Base-by-base conservation (phyloP, 2,329 filamentous ascomycete genomes). In the Juglanconis juglandina region DNA sequence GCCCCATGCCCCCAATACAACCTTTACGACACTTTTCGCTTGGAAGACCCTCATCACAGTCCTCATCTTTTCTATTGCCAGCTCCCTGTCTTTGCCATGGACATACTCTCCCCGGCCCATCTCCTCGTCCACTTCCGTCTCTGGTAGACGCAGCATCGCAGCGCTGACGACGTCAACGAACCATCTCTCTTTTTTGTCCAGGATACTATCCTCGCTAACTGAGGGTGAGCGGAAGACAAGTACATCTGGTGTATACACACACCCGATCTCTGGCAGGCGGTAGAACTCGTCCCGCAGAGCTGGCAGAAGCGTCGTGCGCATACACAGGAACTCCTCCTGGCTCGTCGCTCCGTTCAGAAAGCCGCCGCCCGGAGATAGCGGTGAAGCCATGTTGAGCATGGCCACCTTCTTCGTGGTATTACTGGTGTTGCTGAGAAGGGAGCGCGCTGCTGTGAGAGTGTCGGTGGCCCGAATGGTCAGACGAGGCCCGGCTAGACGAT, bases 1-100 rank as follows among this genome's bases (percentile, higher is more conserved):
- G 0, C 86, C 86, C 84, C 85, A 88, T 0, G 86, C 85, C 0
- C 86, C 86, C 0, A 88, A 73, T 0, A 89, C 81, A 0, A 88
- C 66, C 58, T 73, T 79, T 42, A 72, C 75, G 4, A 75, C 75
- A 0, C 80, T 79, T 60, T 77, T 79, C 1, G 72, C 67, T 8
- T 75, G 69, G 2, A 77, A 75, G 4, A 87, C 79, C 1, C 84
- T 75, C 69, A 88, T 67, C 1, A 87, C 83, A 5, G 76, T 77
- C 33, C 76, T 75, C 79, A 89, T 87, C 71, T 87, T 87, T 6
- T 72, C 70, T 33, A 78, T 66, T 0, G 78, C 78, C 8, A 81
- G 63, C 44, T 83, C 81, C 1, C 80, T 73, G 59, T 87, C 83
- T 49, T 73, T 79, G 48, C 75, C 71, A 56, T 73, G 75, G 39